Base-by-base conservation (phyloP, 495 filamentous ascomycete species). In the Annulohypoxylon bovei region DNA sequence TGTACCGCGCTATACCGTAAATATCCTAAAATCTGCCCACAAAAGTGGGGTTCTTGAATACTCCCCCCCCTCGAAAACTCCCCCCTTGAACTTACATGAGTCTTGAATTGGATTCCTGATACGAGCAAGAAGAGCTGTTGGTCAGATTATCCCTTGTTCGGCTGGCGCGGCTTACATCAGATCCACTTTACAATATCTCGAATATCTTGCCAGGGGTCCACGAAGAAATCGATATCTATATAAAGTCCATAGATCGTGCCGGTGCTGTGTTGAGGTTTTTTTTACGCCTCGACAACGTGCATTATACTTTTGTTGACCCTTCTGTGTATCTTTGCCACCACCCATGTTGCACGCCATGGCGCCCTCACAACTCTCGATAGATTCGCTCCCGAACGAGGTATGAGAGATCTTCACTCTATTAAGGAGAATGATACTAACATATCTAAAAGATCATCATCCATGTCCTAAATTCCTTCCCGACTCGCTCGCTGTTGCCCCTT, bases 401-500 rank as follows among this genome's bases (percentile, higher is more conserved):
- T 35, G 74, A 63, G 23, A 22, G n/a, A 53, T 11, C 27, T 46
- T 55, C 44, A n/a, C 20, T 16, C 60, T 56, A 18, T 16, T 27
- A 4, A 42, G 44, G 20, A 46, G 16, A 16, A 22, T 49, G 46
- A 33, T 75, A 67, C 71, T 71, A 42, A 65, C 46, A 47, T 12
- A 46, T n/a, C 42, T 28, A 1, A 42, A 60, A 95, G 92, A 84
- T 95, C 56, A 85, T 94, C 44, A 80, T 91, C 53, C 78, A 87
- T 50, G 87, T 92, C 70, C 81, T 95, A 64, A 81, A 80, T 9
- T 75, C 78, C n/a, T 81, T 93, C 64, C 78, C 87, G 6, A 91
- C 91, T 4, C 77, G 74, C 35, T 63, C 79, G 33, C 85, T 95
- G 46, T 84, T 94, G 35, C 85, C 84, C 25, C 77, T 93, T 37